A percentile compares a stretch with the other conserved stretches of the same genome.
Evolutionary conservation across 495 filamentous ascomycete genomes (phyloP).

Genomic region (Parathielavia appendiculata): DNA sequence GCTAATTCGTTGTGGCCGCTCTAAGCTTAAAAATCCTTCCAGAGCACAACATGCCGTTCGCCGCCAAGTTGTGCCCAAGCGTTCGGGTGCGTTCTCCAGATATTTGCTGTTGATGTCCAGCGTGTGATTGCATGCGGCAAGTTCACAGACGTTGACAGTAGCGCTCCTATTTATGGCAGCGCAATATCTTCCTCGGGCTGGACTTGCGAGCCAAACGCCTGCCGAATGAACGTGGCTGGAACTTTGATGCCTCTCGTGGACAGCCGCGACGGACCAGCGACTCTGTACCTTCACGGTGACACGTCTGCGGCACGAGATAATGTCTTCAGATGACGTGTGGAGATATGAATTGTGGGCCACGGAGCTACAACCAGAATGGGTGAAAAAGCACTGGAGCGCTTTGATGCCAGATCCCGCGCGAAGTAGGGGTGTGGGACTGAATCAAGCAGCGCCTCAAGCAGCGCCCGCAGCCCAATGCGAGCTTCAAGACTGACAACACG

Average conservation of each 20-base stretch:
- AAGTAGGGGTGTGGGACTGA: too few species aligned
- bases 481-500: too few species aligned
- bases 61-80: not conserved
- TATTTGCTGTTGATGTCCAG: not conserved
- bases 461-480: too few species aligned
- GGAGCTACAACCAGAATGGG: too few species aligned
- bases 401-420: too few species aligned
- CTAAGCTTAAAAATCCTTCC: conserved; percentile 5
- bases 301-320: too few species aligned
- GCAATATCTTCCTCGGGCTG: not conserved
- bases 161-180: conserved; percentile 18
- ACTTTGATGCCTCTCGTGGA: not conserved
- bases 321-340: too few species aligned
- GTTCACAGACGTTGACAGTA: conserved; percentile 5
- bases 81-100: not conserved
- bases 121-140: conserved; percentile 20
- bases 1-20: conserved; percentile 2
- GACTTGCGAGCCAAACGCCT: not conserved
- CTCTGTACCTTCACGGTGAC: too few species aligned
- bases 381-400: too few species aligned
- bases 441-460: too few species aligned
- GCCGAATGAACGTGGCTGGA: not conserved
- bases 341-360: too few species aligned
- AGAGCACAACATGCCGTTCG: not conserved
- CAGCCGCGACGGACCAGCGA: too few species aligned